Percentiles rank a stretch among this genome's conserved stretches.
Conservation (phyloP, 2,329 filamentous ascomycete genomes). For the Leptoxyphium fumago region DNA sequence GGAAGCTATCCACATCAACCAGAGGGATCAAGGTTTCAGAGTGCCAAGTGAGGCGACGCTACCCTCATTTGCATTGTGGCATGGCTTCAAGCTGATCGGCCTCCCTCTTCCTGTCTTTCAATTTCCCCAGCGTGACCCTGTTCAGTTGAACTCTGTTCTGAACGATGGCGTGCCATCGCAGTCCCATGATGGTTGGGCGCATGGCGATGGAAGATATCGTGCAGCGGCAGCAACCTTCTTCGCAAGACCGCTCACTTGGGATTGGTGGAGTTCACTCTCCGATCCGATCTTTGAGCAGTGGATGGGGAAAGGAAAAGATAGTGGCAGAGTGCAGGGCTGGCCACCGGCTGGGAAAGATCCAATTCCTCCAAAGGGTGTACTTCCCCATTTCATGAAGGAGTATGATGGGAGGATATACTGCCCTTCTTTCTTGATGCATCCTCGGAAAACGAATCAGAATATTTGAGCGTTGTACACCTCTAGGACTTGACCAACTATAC, state of each 20-base stretch:
- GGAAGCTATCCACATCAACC: conserved; percentile 20
- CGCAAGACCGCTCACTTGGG: conserved; percentile 7
- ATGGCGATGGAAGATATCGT: conserved; percentile 9
- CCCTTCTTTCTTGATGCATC: conserved; percentile 26
- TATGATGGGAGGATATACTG: conserved; percentile 19
- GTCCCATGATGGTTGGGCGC: conserved; percentile 6
- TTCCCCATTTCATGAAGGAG: conserved; percentile 16
- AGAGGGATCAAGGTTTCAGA: conserved; percentile 17
- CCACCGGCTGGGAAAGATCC: background rate
- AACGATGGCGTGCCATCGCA: conserved; percentile 13
- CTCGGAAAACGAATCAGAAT: conserved; percentile 19
- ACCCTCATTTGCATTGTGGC: conserved; percentile 25
- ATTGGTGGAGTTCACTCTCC: conserved; percentile 22
- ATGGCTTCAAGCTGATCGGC: conserved; percentile 25
- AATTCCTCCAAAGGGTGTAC: conserved; percentile 3
- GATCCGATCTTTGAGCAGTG: conserved; percentile 21
- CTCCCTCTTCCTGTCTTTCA: conserved; percentile 24
- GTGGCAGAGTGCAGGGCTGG: background rate
- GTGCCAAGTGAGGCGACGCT: conserved; percentile 23
- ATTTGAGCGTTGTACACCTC: background rate
- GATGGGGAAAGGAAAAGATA: conserved; percentile 11
- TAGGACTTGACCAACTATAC: too few relatives aligned
- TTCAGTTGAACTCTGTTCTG: conserved; percentile 15
- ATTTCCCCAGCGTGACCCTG: conserved; percentile 10
- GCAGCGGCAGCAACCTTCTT: conserved; percentile 16